Evolutionary conservation across 208 protist species (phyloP).

Genomic region (Crithidia expoeki): DNA sequence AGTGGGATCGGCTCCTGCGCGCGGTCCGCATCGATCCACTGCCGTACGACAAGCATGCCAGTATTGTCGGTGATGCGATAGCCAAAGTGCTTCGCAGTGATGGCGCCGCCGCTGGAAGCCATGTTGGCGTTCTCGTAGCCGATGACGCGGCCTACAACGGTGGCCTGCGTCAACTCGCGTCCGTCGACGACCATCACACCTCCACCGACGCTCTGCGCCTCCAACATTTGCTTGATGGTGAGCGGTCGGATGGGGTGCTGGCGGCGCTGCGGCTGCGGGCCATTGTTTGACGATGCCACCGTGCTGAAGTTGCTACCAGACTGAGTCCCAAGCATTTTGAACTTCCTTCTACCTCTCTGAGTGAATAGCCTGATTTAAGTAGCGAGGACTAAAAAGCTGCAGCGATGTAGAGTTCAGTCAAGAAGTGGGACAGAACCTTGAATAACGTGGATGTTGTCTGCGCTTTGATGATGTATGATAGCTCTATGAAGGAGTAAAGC

Average conservation of each 20-base stretch:
- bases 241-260: conserved; percentile 87
- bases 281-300: conserved; percentile 6
- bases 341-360: too few species aligned
- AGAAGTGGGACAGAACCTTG: too few species aligned
- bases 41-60: conserved; percentile 75
- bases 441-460: too few species aligned
- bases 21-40: conserved; percentile 82
- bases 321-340: conserved; percentile 20
- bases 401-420: too few species aligned
- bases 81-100: conserved; percentile 89
- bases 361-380: too few species aligned
- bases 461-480: too few species aligned
- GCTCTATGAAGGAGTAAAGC: too few species aligned
- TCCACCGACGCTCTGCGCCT: conserved; percentile 84
- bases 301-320: conserved; percentile 44
- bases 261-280: conserved; percentile 67
- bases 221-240: conserved; percentile 88
- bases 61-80: conserved; percentile 90
- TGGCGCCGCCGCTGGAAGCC: conserved; percentile 45
- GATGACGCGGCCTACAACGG: conserved; percentile 82
- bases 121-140: conserved; percentile 76
- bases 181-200: conserved; percentile 88
- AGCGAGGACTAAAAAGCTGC: too few species aligned
- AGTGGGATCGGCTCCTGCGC: conserved; percentile 70
- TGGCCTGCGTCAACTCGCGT: conserved; percentile 88